Base-by-base conservation (phyloP, 331 rosid genomes). In the Saraca asoca region DNA sequence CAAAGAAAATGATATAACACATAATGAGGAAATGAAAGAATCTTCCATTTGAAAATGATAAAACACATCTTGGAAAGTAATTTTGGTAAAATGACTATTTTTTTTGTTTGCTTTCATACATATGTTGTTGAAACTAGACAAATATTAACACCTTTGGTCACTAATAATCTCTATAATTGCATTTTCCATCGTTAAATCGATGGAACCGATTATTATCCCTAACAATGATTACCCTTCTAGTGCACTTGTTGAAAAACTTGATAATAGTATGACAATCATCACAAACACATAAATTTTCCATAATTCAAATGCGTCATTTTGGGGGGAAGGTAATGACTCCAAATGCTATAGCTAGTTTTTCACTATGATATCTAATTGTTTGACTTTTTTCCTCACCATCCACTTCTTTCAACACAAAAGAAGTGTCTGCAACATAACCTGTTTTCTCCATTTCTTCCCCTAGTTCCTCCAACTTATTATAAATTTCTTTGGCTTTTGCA, bases 201-300 rank as follows among this genome's bases (percentile, higher is more conserved):
- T 93, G 98, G 78, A 93, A 93, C 75, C 95, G 56, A 68, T 84
- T 87, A 74, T 93, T 80, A 62, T 93, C 96, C 78, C 95, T 82
- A 56, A 89, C 85, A 78, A 89, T 79, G 68, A 93, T 85, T 2
- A 85, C 79, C 73, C 91, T 82, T 64, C 81, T 84, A 11, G 86
- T 69, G 73, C 95, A 87, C 65, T 93, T 89, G 72, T 93, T 87
- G 75, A 92, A 83, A 68, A 78, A 85, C 84, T 92, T 92, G 70
- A 93, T 85, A 0, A 94, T 96, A 46, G 66, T 78, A 53, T 92
- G 94, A 75, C 96, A 92, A 78, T 89, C 98, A 8, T 96, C 98
- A 72, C 98, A 87, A 12, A 92, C 96, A 9, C 94, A 85, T 86
- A 93, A 77, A 68, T 93, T 89, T 81, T 89, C 87, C 98, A 93